phyloP scores from a whole-genome alignment of 164 flowering plant genomes.

The Protea cynaroides region DNA sequence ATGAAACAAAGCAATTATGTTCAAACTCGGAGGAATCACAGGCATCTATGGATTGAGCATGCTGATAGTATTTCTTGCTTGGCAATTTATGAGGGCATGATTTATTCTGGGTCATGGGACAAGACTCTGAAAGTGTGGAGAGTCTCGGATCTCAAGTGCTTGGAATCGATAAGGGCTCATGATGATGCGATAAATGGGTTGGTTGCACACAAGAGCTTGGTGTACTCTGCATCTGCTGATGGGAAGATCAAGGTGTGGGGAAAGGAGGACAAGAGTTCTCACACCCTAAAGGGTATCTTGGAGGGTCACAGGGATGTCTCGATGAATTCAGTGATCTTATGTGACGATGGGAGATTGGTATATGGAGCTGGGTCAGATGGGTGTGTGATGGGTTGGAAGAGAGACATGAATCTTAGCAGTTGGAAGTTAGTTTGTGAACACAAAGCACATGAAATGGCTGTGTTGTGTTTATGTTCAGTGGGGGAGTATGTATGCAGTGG shows the following conservation, averaged over 20 bases:
- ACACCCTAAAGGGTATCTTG: slow-evolving; percentile 46
- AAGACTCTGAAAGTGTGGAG: slow-evolving; percentile 90
- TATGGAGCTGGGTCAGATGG: slow-evolving; percentile 89
- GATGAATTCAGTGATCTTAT: slow-evolving; percentile 56
- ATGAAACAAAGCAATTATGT: slow-evolving; percentile 91
- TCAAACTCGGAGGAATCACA: slow-evolving; percentile 67
- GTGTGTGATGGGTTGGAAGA: slow-evolving; percentile 73
- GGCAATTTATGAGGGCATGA: slow-evolving; percentile 51
- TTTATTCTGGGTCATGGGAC: slow-evolving; percentile 98
- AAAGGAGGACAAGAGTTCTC: slow-evolving; percentile 26
- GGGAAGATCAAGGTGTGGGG: slow-evolving; percentile 90
- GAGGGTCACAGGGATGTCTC: slow-evolving; percentile 84
- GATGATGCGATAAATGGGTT: slow-evolving; percentile 88
- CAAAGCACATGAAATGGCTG: slow-evolving; percentile 74
- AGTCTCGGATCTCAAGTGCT: slow-evolving; percentile 73
- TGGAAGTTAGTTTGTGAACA: slow-evolving; percentile 60
- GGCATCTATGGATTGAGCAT: slow-evolving; percentile 90
- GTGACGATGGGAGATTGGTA: slow-evolving; percentile 55
- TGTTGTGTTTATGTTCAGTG: slow-evolving; percentile 61
- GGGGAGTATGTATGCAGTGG: slow-evolving; percentile 79
- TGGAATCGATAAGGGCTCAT: slow-evolving; percentile 87
- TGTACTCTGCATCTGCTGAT: slow-evolving; percentile 87
- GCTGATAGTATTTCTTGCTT: slow-evolving; percentile 90
- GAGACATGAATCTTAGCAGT: slow-evolving; percentile 20
- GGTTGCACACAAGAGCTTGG: slow-evolving; percentile 42